Conservation (phyloP, 1,139 yeast species). For the Pichia sp. region DNA sequence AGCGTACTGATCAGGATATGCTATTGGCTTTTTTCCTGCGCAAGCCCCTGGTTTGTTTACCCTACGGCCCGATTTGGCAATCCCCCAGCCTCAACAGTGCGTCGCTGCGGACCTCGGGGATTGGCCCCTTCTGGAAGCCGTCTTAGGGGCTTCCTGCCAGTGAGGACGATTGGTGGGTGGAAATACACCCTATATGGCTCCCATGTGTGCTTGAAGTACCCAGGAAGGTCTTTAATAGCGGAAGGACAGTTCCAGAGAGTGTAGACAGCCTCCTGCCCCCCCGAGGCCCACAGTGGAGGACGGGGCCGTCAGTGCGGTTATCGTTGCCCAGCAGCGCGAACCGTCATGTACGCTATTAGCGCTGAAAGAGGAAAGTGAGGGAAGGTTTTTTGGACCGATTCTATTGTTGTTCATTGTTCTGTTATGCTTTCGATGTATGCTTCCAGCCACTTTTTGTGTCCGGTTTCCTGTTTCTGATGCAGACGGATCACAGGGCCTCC, state of each 20-base stretch:
- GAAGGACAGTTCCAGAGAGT: no score
- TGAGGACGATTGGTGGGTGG: background rate
- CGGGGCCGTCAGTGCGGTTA: background rate
- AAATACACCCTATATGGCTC: no score
- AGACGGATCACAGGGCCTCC: background rate
- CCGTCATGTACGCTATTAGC: slow-evolving; percentile 1
- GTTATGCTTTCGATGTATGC: slow-evolving; percentile 4
- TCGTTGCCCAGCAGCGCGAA: background rate
- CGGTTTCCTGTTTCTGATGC: background rate
- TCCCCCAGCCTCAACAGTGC: background rate
- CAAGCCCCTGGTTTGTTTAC: background rate
- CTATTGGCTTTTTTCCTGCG: background rate
- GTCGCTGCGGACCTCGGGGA: background rate
- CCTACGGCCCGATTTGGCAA: slow-evolving; percentile 1
- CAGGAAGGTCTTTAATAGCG: no score
- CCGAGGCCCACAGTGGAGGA: no score
- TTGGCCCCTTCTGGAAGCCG: no score
- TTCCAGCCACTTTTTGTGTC: slow-evolving; percentile 6
- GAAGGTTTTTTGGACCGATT: background rate
- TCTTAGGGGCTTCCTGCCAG: no score
- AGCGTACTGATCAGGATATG: background rate
- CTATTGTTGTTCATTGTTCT: slow-evolving; percentile 3
- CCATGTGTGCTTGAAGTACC: no score
- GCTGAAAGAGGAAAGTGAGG: slow-evolving; percentile 1
- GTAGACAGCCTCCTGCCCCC: no score